Base-by-base conservation (phyloP, 202 grass and related monocot genomes). In the Alloteropsis angusta region DNA sequence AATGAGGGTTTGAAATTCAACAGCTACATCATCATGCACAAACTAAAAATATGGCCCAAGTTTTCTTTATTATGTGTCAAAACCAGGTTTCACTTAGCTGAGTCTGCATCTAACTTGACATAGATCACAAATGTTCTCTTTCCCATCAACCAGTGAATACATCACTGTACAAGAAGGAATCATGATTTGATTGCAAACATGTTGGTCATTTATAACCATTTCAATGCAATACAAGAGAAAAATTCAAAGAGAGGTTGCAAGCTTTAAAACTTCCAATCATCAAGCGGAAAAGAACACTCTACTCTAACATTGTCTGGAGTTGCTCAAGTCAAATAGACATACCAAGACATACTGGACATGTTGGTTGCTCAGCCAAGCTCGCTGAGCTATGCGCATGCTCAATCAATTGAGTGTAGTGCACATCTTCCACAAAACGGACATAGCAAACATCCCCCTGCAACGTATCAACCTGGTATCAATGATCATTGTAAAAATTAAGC, bases 331-430 rank as follows among this genome's bases (percentile, higher is more conserved):
- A 74, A 30, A 15, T 19, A 42, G 72, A 75, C 87, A 87, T 86
- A 95, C 96, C 96, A 80, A 98, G 92, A 77, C 96, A 98, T 64
- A 95, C 92, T 77, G 96, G 92, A 74, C 92, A 95, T 19, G 65
- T 83, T 72, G 93, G 89, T 81, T 90, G 87, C 42, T 98, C 96
- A 64, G 86, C 87, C 57, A 74, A 92, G 55, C 81, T 94, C 5
- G 83, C 73, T 0, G 71, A 90, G 80, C 80, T 90, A 78, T 87
- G 87, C 4, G 84, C 75, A 77, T 78, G 92, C 76, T 91, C 92
- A 37, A 98, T 95, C 75, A 65, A 87, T 25, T 90, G 79, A 76
- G 89, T 98, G 80, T 93, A 90, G 44, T 98, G 91, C 59, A 98
- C 86, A 76, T 93, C 86, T 82, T 87, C 79, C 67, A 89, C 81